A percentile compares a stretch with the other conserved stretches of the same genome.
phyloP scores from a whole-genome alignment of 1,139 yeast species.

The Sugiyamaella xylanicola region DNA sequence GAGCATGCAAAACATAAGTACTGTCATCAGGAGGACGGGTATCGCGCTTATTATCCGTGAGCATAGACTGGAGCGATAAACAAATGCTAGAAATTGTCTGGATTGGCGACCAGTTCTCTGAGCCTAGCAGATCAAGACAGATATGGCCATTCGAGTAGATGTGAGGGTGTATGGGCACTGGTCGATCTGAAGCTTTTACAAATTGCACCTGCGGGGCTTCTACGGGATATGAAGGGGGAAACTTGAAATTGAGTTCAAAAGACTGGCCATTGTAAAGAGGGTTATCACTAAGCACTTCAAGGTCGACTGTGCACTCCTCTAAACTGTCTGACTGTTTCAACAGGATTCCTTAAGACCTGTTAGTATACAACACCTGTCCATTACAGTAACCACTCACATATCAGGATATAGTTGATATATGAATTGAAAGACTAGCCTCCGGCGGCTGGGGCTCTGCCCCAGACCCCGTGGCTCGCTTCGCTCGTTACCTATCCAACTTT shows the following conservation, averaged over 20 bases:
- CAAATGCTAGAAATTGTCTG: constrained; percentile 58
- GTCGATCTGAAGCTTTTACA: constrained; percentile 30
- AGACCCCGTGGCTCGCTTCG: background rate
- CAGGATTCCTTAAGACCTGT: constrained; percentile 32
- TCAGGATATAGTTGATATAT: no score
- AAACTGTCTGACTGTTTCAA: constrained; percentile 39
- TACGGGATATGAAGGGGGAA: constrained; percentile 60
- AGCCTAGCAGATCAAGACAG: constrained; percentile 56
- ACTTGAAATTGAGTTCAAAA: constrained; percentile 48
- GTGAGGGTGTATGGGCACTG: constrained; percentile 70
- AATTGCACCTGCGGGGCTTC: constrained; percentile 65
- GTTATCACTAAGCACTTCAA: constrained; percentile 42
- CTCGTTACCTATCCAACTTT: background rate
- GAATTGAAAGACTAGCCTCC: no score
- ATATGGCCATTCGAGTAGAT: constrained; percentile 75
- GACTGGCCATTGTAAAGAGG: constrained; percentile 39
- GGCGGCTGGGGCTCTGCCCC: background rate
- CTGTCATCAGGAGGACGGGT: constrained; percentile 58
- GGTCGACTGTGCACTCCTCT: constrained; percentile 41
- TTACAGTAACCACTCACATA: no score
- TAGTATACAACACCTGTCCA: no score
- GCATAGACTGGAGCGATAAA: constrained; percentile 66
- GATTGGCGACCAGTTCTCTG: constrained; percentile 69
- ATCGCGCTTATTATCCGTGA: constrained; percentile 50
- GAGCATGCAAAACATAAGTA: constrained; percentile 54